phyloP scores from a whole-genome alignment of 495 filamentous ascomycete genomes.

The Acidomyces sp. region DNA sequence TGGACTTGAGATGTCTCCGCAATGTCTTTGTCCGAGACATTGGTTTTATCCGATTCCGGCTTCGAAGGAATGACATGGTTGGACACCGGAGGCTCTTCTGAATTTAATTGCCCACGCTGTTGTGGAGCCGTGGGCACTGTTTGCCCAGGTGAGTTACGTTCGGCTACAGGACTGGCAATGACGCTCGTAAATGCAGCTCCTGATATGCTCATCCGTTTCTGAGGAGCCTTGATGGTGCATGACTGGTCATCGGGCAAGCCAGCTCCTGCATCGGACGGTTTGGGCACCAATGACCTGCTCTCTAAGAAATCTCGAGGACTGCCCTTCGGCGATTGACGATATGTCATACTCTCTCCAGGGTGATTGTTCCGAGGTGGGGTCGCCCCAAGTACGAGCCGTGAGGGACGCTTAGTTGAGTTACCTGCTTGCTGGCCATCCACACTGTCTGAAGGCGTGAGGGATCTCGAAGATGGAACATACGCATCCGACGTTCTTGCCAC shows the following conservation, averaged over 20 bases:
- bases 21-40: too few relatives aligned
- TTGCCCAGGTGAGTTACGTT: slow-evolving; percentile 4
- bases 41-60: not conserved
- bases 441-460: too few relatives aligned
- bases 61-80: slow-evolving; percentile 1
- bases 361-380: not conserved
- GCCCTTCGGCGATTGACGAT: slow-evolving; percentile 1
- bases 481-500: slow-evolving; percentile 7
- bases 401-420: slow-evolving; percentile 6
- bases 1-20: too few relatives aligned
- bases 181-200: slow-evolving; percentile 10
- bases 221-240: slow-evolving; percentile 5
- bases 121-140: slow-evolving; percentile 7
- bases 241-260: not conserved
- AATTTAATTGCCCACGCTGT: too few relatives aligned
- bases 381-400: slow-evolving; percentile 1
- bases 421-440: slow-evolving; percentile 12
- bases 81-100: slow-evolving; percentile 2
- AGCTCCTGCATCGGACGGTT: not conserved
- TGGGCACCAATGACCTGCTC: slow-evolving; percentile 5
- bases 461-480: not conserved
- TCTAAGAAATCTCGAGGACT: slow-evolving; percentile 3
- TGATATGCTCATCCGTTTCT: slow-evolving; percentile 10
- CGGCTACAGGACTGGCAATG: not conserved
- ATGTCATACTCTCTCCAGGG: slow-evolving; percentile 3